Evolutionary conservation across 108 stramenopile genomes (phyloP), one percentile per base, ranked within the genome.

Genomic region (Epipyxis sp.): DNA sequence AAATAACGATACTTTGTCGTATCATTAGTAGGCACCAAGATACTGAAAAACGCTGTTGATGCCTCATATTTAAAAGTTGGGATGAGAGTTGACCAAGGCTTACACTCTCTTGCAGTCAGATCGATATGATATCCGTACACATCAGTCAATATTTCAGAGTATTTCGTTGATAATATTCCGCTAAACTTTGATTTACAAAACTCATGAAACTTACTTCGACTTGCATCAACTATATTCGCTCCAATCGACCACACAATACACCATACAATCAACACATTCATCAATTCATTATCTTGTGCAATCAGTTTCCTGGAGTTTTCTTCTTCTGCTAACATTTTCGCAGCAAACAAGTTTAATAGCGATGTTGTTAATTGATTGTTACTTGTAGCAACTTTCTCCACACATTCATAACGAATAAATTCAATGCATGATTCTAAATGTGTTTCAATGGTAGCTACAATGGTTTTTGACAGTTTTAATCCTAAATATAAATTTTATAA

Each of bases 11-110:
- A 85, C 65, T 80, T 79, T 0, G 86, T 86, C 13, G 87, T 88
- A 35, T 88, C 87, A 20, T 43, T 71, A 16, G 86, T 88, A 50
- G 87, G 87, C 16, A 88, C 87, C 71, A 88, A 69, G 59, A 88
- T 59, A 74, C 79, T 77, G 84, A 88, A 88, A 82, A 86, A 88
- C 25, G 86, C 82, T 34, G 82, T 42, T 35, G 32, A 46, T 37
- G 50, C 76, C 30, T 80, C 42, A 67, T 83, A 88, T 25, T 42
- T 50, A 62, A 88, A 88, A 6, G 29, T 46, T 3, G 84, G 79
- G 1, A 82, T 77, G 3, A 85, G 62, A 6, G 59, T 69, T 16
- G 80, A 39, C 87, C 87, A 88, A 42, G 83, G 81, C 34, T 32
- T 16, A 16, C 20, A 16, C 61, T 65, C 61, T 65, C 61, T 16